Evolutionary conservation across 768 basidiomycete genomes (phyloP).

Genomic region (Tubosaeta brunneosetosa): DNA sequence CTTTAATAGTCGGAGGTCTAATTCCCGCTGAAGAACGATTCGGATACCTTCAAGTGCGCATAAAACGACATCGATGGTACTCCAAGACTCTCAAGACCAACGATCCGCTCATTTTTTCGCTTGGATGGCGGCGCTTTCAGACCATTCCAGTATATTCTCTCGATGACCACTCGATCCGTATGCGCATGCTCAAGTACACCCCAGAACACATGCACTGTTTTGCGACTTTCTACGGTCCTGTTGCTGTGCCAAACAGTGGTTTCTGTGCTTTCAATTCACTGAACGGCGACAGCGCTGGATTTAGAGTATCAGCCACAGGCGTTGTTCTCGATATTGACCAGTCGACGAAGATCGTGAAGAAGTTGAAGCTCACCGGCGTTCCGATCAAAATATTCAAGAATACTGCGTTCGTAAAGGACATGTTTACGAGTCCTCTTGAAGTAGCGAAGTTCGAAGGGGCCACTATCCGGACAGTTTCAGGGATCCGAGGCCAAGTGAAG

Average conservation of each 20-base stretch:
- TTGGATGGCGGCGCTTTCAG: slow-evolving; percentile 99
- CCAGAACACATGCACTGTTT: slow-evolving; percentile 99
- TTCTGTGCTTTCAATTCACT: slow-evolving; percentile 97
- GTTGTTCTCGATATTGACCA: slow-evolving; percentile 92
- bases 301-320: slow-evolving; percentile 89
- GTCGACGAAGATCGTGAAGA: slow-evolving; percentile 95
- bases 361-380: slow-evolving; percentile 91
- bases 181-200: slow-evolving; percentile 99
- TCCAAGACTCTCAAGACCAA: slow-evolving; percentile 90
- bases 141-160: slow-evolving; percentile 91
- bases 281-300: slow-evolving; percentile 58
- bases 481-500: slow-evolving; percentile 95
- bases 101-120: slow-evolving; percentile 90
- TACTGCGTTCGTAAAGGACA: slow-evolving; percentile 95
- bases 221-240: slow-evolving; percentile 95
- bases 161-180: slow-evolving; percentile 96
- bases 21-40: slow-evolving; percentile 87
- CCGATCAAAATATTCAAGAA: slow-evolving; percentile 99
- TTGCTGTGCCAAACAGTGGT: slow-evolving; percentile 87
- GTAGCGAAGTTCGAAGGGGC: slow-evolving; percentile 99
- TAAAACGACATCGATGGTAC: slow-evolving; percentile 97
- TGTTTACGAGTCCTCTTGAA: slow-evolving; percentile 91
- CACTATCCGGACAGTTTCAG: slow-evolving; percentile 91
- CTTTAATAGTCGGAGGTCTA: slow-evolving; percentile 89
- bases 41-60: slow-evolving; percentile 89